These are phyloP conservation scores for Colletotrichum sp. DNA, from an alignment of 2,329 filamentous ascomycete genomes.

Conservation along the genomic window DNA sequence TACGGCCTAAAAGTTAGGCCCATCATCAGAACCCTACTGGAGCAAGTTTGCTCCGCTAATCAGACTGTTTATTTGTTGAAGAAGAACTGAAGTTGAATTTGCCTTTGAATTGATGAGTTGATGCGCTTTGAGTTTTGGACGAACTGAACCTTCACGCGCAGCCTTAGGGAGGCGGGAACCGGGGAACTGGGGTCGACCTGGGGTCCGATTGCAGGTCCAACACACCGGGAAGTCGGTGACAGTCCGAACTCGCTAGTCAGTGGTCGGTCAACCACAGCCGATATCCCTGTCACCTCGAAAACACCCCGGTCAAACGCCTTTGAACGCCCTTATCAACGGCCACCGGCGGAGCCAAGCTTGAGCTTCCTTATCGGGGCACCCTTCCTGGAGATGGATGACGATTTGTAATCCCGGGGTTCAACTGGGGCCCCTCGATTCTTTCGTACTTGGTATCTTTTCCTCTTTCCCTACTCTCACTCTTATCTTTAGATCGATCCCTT, in stretches of 20 bases:
- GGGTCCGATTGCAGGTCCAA: not conserved
- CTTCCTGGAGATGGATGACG: constrained; percentile 7
- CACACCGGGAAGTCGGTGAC: not conserved
- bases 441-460: not conserved
- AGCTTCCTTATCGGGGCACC: constrained; percentile 18
- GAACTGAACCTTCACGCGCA: not conserved
- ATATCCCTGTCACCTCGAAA: not conserved
- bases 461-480: not conserved
- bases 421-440: not conserved
- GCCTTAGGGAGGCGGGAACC: not conserved
- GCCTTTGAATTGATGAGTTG: not conserved
- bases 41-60: constrained; percentile 1
- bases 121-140: not conserved
- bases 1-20: not conserved
- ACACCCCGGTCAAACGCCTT: not conserved
- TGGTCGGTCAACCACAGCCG: not conserved
- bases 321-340: constrained; percentile 2
- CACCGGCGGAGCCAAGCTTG: not conserved
- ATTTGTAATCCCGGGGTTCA: constrained; percentile 15
- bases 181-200: not conserved
- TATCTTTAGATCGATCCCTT: not conserved
- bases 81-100: not conserved
- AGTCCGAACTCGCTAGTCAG: not conserved
- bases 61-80: not conserved
- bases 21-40: not conserved